These are phyloP conservation scores for Thraustochytrium sp. DNA, from an alignment of 352 stramenopile species.

Conservation along the genomic window DNA sequence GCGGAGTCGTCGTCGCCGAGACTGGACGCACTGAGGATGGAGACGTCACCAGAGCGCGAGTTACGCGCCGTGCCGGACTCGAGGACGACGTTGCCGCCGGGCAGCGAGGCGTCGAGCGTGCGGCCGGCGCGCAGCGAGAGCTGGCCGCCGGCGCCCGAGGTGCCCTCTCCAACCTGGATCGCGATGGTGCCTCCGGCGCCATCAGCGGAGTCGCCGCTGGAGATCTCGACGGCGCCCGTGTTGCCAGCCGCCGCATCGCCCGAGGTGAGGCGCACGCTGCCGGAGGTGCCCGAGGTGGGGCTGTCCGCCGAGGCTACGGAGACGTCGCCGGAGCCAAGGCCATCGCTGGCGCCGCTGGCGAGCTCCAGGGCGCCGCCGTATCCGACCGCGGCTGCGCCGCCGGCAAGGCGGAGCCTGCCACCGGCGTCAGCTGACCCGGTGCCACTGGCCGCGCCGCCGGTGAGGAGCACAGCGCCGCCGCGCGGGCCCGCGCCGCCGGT, in stretches of 20 bases:
- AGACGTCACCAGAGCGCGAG: background rate
- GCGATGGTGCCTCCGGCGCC: constrained; percentile 43
- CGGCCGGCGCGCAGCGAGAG: background rate
- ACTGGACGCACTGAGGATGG: background rate
- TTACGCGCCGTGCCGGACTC: background rate
- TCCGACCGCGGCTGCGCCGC: background rate
- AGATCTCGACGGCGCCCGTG: constrained; percentile 6
- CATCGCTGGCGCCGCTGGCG: background rate
- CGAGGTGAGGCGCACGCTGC: background rate
- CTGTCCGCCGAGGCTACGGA: background rate
- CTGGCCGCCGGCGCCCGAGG: background rate
- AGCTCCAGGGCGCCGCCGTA: background rate
- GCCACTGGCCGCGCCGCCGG: constrained; percentile 11
- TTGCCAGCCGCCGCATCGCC: background rate
- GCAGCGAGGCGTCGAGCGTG: background rate
- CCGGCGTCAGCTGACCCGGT: constrained; percentile 30
- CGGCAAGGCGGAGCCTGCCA: constrained; percentile 15
- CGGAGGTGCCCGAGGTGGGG: background rate
- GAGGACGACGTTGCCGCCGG: background rate
- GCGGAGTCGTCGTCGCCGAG: background rate
- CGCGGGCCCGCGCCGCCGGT: background rate
- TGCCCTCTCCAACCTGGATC: background rate
- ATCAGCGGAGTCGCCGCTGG: background rate
- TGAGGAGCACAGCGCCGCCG: background rate
- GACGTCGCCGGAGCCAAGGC: constrained; percentile 6